Base-by-base conservation (phyloP, 495 filamentous ascomycete species). In the Lasiosphaeria ovina region DNA sequence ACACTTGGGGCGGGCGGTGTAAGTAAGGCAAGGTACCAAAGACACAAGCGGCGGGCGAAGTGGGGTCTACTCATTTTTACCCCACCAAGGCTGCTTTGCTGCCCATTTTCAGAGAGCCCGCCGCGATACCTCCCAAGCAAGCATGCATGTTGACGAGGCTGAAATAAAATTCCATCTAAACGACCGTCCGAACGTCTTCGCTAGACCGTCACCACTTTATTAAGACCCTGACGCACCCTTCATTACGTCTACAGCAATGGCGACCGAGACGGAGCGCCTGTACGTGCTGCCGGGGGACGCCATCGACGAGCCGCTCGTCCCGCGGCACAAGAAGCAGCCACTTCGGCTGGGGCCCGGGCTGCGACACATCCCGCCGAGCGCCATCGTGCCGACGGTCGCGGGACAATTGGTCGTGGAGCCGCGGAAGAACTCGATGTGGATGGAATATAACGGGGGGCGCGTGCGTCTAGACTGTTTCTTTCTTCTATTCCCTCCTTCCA, bases 321-420 rank as follows among this genome's bases (percentile, higher is more conserved):
- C 91, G 2, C 78, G 79, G 38, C 85, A 85, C 62, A 80, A 79
- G 17, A 85, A 83, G 63, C 79, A 83, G 57, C 81, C 91, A 34
- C 79, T 98, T 60, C 89, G 88, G 64, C 81, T 98, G 35, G 94
- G 94, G 35, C 90, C 92, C 10, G 94, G 94, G 38, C 81, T 97
- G 40, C 85, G 83, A 32, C 88, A 92, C 67, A 83, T 84, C 47
- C 88, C 86, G 14, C 89, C 90, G 32, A 78, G 78, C 55, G 84
- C 85, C 35, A 80, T 97, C 54, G 77, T 86, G 35, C 84, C 92
- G 16, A 89, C 88, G 17, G 84, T 90, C 55, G 87, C 92, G n/a
- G 94, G 95, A 38, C 75, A 89, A 32, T 76, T 98, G 17, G 82
- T 85, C 36, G 85, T 85, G 35, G 91, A 98, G 71, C 76, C 73